Evolutionary conservation across 169 alveolate genomes (phyloP), one percentile per base, ranked within the genome.

Genomic region (Plasmodium falciparum): DNA sequence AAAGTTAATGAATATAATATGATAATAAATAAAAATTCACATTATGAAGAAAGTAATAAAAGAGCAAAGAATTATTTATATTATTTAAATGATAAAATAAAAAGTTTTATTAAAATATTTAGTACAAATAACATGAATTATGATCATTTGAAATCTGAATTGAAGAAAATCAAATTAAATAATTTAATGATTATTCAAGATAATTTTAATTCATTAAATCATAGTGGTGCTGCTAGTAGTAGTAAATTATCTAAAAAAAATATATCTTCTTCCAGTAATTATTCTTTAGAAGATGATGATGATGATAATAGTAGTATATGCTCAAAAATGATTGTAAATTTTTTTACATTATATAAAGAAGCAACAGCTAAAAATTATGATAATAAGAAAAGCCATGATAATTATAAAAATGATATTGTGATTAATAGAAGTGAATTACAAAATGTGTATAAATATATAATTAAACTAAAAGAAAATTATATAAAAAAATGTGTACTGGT

Each of bases 131-230:
- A 66, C 50, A 69, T 80, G 24, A 80, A 80, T 54, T 80, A 80
- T 80, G 83, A 67, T 39, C 70, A 33, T 29, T 80, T 80, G 50
- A 80, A 67, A 70, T 52, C 83, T 33, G 90, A 80, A 69, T 43
- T 80, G 7, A 80, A 69, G 56, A 80, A 80, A 69, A 67, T 80
- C 39, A 80, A 80, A 62, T 80, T 58, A 26, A 70, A 59, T 11
- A 80, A 80, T 80, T 80, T 80, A 45, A 69, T 80, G 90, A 58
- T 80, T 66, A 80, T 80, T 33, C 54, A 80, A 39, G 90, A 80
- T 39, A 67, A 67, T 70, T 80, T 80, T 17, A 69, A 67, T n/a
- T 26, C 29, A 20, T 12, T 24, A 0, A 13, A 62, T 62, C 50
- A 17, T 8, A 24, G 9, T 62, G n/a, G n/a, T n/a, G n/a, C n/a